Percentiles rank a stretch among this genome's conserved stretches.
Evolutionary conservation across 192 early-diverging fungal species (phyloP).

Genomic region (Polychytrium aggregatum): DNA sequence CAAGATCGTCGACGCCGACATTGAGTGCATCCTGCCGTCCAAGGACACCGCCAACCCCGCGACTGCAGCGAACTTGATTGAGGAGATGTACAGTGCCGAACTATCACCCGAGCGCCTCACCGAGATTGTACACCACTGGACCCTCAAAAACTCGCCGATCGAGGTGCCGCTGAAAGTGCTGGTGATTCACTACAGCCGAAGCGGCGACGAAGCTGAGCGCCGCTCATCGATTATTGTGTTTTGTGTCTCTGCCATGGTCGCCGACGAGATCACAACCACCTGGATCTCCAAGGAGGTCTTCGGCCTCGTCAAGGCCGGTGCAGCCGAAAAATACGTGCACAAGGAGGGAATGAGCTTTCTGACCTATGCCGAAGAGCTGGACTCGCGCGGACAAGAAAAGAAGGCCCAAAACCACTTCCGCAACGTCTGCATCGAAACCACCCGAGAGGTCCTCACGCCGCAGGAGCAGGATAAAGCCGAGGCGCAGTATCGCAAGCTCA

Average conservation of each 20-base stretch:
- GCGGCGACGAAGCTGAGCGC: neutral
- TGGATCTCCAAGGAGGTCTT: constrained; percentile 25
- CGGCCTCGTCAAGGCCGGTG: no score
- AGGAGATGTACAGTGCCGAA: neutral
- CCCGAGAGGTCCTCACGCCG: constrained; percentile 24
- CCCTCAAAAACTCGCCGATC: no score
- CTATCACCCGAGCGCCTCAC: no score
- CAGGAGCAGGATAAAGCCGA: constrained; percentile 23
- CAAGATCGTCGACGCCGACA: constrained; percentile 40
- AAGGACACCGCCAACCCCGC: constrained; percentile 5
- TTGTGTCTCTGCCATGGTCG: constrained; percentile 13
- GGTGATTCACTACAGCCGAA: neutral
- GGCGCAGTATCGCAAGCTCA: constrained; percentile 14
- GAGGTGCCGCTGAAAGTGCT: constrained; percentile 12
- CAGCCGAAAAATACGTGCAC: constrained; percentile 7
- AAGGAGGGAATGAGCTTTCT: constrained; percentile 26
- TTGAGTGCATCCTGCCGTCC: constrained; percentile 33
- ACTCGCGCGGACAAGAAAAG: constrained; percentile 6
- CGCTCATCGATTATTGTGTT: constrained; percentile 12
- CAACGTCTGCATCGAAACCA: constrained; percentile 28
- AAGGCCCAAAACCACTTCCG: constrained; percentile 34
- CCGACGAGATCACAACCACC: constrained; percentile 17
- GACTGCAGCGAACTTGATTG: neutral
- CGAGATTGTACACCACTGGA: no score
- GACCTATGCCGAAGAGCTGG: constrained; percentile 23